These are phyloP conservation scores for Aspergillus transmontanensis DNA, from an alignment of 2,329 filamentous ascomycete genomes.

Conservation along the genomic window DNA sequence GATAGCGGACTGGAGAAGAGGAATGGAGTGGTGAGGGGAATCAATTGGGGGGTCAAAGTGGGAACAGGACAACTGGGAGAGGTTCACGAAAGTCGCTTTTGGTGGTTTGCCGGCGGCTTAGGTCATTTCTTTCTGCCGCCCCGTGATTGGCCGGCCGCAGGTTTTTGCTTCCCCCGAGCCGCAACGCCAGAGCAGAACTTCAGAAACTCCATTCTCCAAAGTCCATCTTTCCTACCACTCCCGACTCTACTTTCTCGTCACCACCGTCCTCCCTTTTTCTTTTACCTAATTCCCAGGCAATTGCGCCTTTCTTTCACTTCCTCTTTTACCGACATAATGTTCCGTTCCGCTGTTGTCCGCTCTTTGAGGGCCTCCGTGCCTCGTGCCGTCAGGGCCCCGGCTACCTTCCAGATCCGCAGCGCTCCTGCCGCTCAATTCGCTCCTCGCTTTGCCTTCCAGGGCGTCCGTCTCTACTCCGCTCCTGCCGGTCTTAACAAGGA, in stretches of 20 bases:
- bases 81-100: conserved; percentile 28
- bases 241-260: conserved; percentile 1
- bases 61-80: conserved; percentile 21
- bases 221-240: conserved; percentile 19
- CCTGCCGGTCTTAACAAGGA: conserved; percentile 74
- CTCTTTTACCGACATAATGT: conserved; percentile 63
- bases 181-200: conserved; percentile 24
- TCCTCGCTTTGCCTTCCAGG: conserved; percentile 66
- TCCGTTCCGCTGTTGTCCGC: conserved; percentile 83
- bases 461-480: conserved; percentile 84
- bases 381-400: conserved; percentile 57
- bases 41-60: conserved; percentile 23
- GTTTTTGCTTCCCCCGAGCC: conserved; percentile 38
- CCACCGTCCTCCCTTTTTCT: conserved; percentile 12
- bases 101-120: conserved; percentile 37
- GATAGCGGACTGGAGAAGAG: conserved; percentile 4
- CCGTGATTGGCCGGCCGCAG: conserved; percentile 42
- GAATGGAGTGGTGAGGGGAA: conserved; percentile 16
- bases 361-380: conserved; percentile 63
- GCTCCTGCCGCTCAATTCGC: conserved; percentile 62
- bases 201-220: conserved; percentile 22
- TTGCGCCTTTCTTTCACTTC: conserved; percentile 12
- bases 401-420: conserved; percentile 62
- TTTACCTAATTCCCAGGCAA: conserved; percentile 5
- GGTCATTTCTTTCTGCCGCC: conserved; percentile 43